Base-by-base conservation (phyloP, 2,329 filamentous ascomycete genomes). In the Ceratocystis variospora region DNA sequence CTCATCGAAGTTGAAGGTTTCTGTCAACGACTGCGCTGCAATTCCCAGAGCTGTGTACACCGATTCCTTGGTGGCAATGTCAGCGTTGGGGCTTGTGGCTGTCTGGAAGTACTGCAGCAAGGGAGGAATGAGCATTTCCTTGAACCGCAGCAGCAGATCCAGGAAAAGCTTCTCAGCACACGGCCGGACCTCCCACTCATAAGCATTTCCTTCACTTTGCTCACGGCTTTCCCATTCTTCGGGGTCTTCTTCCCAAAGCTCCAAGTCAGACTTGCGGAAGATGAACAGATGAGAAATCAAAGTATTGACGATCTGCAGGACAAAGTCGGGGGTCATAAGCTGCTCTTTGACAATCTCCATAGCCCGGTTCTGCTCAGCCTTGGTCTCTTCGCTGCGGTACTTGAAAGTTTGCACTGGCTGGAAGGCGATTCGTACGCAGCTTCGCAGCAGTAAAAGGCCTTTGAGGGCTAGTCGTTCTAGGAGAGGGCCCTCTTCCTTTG, bases 221-320 rank as follows among this genome's bases (percentile, higher is more conserved):
- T 96, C 91, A 71, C 87, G 86, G 70, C 89, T 87, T 74, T 96
- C 93, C 92, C 94, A 99, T 65, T 95, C 91, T 74, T 99, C 90
- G 0, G 93, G 90, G 67, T 96, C 91, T 72, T 95, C 88, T 73
- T 95, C 88, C 94, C 94, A 99, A 67, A 90, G 88, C 69, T 90
- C 86, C 0, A 97, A 82, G 74, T 99, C 94, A 63, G 85, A 85
- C 68, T 88, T 83, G 44, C 90, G 85, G 74, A 97, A 94, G 46
- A 94, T 83, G 73, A 99, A 94, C 70, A 96, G 90, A 71, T 88
- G 87, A 0, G 88, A 90, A 63, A 99, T 89, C 66, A 96, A 85
- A 12, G 87, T 80, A 70, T 94, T 90, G 73, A 94, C 90, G 70
- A 96, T 87, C 70, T 92, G 85, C 17, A 87, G 79, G 2, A 96